A percentile compares a stretch with the other conserved stretches of the same genome.
Conservation (phyloP, 2,329 filamentous ascomycete genomes). For the Lizonia empirigonia region DNA sequence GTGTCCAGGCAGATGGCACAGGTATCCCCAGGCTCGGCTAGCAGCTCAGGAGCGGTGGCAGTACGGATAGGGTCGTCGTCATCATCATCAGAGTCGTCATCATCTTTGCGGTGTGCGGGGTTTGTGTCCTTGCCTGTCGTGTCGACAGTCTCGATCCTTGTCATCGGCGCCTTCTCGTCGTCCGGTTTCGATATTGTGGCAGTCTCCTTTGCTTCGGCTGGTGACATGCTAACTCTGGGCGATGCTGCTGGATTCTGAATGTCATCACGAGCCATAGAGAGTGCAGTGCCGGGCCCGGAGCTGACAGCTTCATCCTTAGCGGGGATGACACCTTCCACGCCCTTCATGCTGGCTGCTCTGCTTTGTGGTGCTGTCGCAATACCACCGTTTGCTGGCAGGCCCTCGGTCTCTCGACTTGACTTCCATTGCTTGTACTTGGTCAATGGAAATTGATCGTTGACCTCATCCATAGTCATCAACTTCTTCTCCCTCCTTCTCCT, state of each 20-base stretch:
- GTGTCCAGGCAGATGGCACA: conserved; percentile 97
- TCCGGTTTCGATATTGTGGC: conserved; percentile 29
- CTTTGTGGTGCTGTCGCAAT: conserved; percentile 73
- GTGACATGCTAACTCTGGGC: conserved; percentile 28
- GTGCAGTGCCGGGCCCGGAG: conserved; percentile 44
- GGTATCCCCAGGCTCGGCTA: conserved; percentile 83
- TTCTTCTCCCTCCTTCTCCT: conserved; percentile 94
- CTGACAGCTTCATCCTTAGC: conserved; percentile 41
- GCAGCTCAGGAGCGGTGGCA: conserved; percentile 78
- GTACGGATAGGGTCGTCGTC: conserved; percentile 82
- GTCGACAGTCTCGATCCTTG: conserved; percentile 35
- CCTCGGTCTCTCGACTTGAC: conserved; percentile 78
- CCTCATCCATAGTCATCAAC: conserved; percentile 98
- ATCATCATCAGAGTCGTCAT: conserved; percentile 71
- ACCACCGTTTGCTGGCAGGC: conserved; percentile 81
- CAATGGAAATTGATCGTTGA: conserved; percentile 95
- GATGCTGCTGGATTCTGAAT: conserved; percentile 22
- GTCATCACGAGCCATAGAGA: conserved; percentile 54
- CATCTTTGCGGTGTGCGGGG: conserved; percentile 38
- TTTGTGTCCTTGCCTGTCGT: conserved; percentile 27
- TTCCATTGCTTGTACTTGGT: conserved; percentile 98
- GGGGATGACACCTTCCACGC: conserved; percentile 58
- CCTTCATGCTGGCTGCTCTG: conserved; percentile 73
- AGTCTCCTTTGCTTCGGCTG: conserved; percentile 23
- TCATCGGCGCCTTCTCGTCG: conserved; percentile 16